These are phyloP conservation scores for Scytalidium sp. DNA, from an alignment of 2,329 filamentous ascomycete genomes.

Conservation along the genomic window DNA sequence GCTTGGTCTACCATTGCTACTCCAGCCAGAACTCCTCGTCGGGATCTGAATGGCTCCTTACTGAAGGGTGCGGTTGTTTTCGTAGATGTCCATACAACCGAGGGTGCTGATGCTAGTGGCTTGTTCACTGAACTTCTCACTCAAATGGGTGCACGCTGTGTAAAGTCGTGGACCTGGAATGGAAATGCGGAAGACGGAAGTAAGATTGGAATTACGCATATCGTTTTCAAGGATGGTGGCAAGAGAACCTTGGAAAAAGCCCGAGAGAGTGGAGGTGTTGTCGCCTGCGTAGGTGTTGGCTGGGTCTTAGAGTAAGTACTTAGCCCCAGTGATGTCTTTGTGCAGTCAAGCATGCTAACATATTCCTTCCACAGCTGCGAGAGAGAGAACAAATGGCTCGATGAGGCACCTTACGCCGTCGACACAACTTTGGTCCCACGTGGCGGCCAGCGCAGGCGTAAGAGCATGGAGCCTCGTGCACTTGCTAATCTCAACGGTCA, in stretches of 20 bases:
- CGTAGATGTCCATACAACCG: conserved; percentile 79
- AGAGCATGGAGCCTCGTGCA: conserved; percentile 76
- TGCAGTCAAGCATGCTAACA: conserved; percentile 26
- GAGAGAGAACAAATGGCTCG: conserved; percentile 71
- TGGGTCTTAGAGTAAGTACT: conserved; percentile 84
- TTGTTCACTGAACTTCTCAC: conserved; percentile 77
- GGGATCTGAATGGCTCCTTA: conserved; percentile 49
- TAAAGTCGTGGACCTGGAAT: conserved; percentile 75
- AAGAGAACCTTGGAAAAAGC: conserved; percentile 81
- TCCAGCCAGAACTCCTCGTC: conserved; percentile 53
- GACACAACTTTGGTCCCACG: conserved; percentile 66
- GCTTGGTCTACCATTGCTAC: conserved; percentile 53
- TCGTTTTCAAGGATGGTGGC: conserved; percentile 85
- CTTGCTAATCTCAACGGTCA: conserved; percentile 67
- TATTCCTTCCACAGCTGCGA: conserved; percentile 59
- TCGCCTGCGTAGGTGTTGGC: conserved; percentile 82
- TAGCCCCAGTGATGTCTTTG: neutral
- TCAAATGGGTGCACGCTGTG: conserved; percentile 78
- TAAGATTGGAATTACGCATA: conserved; percentile 78
- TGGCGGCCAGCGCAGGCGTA: conserved; percentile 68
- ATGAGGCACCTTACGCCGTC: conserved; percentile 67
- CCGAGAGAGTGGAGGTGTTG: conserved; percentile 65
- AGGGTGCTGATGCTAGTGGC: conserved; percentile 76
- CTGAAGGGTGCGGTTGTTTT: conserved; percentile 73
- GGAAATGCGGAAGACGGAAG: conserved; percentile 22